Base-by-base conservation (phyloP, 1,284 basidiomycete genomes). In the Apiotrichum gamsii region DNA sequence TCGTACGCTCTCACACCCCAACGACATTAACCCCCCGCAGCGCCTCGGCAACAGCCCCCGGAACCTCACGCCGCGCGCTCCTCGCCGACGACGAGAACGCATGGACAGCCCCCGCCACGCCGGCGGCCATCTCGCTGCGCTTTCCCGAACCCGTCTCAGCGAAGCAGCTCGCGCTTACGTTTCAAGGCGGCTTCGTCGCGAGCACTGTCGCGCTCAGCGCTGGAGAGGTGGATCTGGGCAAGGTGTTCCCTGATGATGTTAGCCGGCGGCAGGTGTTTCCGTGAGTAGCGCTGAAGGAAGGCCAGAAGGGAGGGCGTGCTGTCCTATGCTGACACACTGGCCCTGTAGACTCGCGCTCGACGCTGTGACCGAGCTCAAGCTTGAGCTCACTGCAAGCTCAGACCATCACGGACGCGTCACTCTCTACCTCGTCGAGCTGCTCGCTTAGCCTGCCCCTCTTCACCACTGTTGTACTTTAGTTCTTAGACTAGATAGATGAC, bases 161-260 rank as follows among this genome's bases (percentile, higher is more conserved):
- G 0, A 56, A 57, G 5, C 59, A 63, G 25, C 37, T 74, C 8
- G 64, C 65, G 2, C 43, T 73, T 18, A 72, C 70, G 1, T 74
- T 73, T 47, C 71, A 73, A 44, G 72, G 72, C 29, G 72, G 72
- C 0, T 74, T 74, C 43, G 66, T 67, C 1, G 66, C 62, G 0
- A 70, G 64, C 2, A 39, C 61, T 3, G 47, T 58, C 5, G 40
- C 44, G 3, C 49, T 72, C 0, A 41, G 54, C 16, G 47, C 46
- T 23, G 37, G 56, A 57, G 42, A 61, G 44, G 57, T 58, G 45
- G 54, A 60, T 39, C 58, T 58, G 10, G 66, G 65, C 5, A 67
- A 59, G 43, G 54, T 73, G 9, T 68, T 61, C 49, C 70, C 69
- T 9, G 70, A 70, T 53, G 72, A 73, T 41, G 59, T 59, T 45